These are phyloP conservation scores for Fibroporia radiculosa DNA, from an alignment of 768 basidiomycete species.

Conservation along the genomic window DNA sequence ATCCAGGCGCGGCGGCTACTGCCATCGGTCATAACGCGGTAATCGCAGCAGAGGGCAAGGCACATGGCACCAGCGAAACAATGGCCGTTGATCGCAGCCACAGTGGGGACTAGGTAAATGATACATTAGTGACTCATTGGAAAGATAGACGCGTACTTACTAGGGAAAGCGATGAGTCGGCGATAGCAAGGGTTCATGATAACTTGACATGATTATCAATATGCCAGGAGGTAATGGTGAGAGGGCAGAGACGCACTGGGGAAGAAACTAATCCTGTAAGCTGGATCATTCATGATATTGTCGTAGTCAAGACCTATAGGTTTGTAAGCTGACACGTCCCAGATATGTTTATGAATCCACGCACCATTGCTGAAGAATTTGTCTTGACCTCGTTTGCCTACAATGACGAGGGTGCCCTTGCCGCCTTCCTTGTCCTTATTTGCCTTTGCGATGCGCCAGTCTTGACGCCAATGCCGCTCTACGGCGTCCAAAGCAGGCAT, in stretches of 20 bases:
- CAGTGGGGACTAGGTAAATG: slow-evolving; percentile 1
- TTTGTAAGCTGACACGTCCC: background rate
- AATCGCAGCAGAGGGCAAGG: slow-evolving; percentile 77
- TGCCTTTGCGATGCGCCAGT: slow-evolving; percentile 36
- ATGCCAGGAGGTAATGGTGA: background rate
- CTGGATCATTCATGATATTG: slow-evolving; percentile 40
- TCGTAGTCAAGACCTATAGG: slow-evolving; percentile 55
- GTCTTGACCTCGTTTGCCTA: slow-evolving; percentile 67
- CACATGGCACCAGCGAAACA: slow-evolving; percentile 69
- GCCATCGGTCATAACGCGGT: slow-evolving; percentile 82
- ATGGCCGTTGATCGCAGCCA: slow-evolving; percentile 7
- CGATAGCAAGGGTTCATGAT: slow-evolving; percentile 67
- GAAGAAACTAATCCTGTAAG: slow-evolving; percentile 62
- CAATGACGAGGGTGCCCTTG: slow-evolving; percentile 67
- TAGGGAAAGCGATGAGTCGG: slow-evolving; percentile 68
- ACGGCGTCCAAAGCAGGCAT: slow-evolving; percentile 67
- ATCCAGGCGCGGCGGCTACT: slow-evolving; percentile 73
- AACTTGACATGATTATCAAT: slow-evolving; percentile 31
- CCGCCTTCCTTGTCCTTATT: slow-evolving; percentile 44
- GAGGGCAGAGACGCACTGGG: slow-evolving; percentile 33
- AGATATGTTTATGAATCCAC: slow-evolving; percentile 5
- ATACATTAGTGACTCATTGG: background rate
- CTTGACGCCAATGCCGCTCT: slow-evolving; percentile 62
- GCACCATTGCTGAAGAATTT: slow-evolving; percentile 86
- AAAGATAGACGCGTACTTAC: slow-evolving; percentile 31